Evolutionary conservation across 2,329 filamentous ascomycete genomes (phyloP), one percentile per base, ranked within the genome.

Genomic region (Epichloe uncinata): DNA sequence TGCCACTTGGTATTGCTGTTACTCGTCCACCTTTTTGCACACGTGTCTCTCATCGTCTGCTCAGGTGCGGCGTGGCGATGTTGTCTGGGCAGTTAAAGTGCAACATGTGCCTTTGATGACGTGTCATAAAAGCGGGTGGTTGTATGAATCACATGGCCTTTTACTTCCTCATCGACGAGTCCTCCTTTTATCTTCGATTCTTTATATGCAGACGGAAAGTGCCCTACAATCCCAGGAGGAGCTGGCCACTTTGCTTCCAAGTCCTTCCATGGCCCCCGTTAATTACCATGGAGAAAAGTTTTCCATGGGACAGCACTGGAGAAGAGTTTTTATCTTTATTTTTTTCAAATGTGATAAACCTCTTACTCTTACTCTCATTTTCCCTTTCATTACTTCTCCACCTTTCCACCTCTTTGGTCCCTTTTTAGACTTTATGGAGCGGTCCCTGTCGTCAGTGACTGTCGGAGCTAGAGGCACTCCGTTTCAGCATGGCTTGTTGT

Each of bases 401-500:
- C 26, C 26, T 30, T 18, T 37, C 16, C 42, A n/a, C 16, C n/a
- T 48, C 26, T 26, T 43, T 15, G 37, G 18, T 16, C 6, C 7
- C 26, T 11, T 30, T 30, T 30, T 30, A 30, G 26, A 30, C 26
- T 30, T 30, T 30, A 30, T 36, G 47, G 30, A 43, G 41, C 18
- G 16, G 30, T 37, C 36, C 38, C 34, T 43, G 40, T 37, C 11
- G 40, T 37, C 47, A 33, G 38, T 22, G 47, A 42, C 34, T 42
- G 26, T 48, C 16, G 33, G 12, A 30, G 30, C 34, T 48, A 37
- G 38, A 20, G 42, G 26, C 26, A 16, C 40, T 49, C 41, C 13
- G 33, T n/a, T 37, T 44, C 5, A 38, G 34, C 47, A 49, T 49
- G 47, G 41, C 38, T n/a, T 48, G 30, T 42, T 43, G 40, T 20